phyloP scores from a whole-genome alignment of 1,284 basidiomycete species.

The Melanopsichium pennsylvanicum region DNA sequence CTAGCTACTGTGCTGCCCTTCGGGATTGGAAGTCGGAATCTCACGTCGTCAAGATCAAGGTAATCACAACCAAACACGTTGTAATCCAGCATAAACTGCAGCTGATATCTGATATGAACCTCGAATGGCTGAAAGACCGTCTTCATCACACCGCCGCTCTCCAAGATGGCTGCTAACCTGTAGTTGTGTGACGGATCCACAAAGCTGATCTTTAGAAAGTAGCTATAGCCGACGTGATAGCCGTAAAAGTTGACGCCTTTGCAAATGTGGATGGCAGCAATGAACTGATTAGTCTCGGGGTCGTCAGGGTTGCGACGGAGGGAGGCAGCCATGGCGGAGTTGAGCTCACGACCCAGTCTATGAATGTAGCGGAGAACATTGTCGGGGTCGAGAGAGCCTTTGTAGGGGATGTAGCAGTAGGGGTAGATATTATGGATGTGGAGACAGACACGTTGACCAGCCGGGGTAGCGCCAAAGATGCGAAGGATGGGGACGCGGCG shows the following conservation, averaged over 20 bases:
- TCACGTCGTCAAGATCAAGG: slow-evolving; percentile 73
- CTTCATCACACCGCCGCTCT: slow-evolving; percentile 68
- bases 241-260: slow-evolving; percentile 98
- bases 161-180: slow-evolving; percentile 56
- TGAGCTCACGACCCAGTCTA: slow-evolving; percentile 76
- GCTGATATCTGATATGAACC: slow-evolving; percentile 83
- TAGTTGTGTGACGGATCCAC: slow-evolving; percentile 69
- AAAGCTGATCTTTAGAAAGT: slow-evolving; percentile 87
- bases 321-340: slow-evolving; percentile 66
- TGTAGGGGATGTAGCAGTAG: slow-evolving; percentile 71
- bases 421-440: slow-evolving; percentile 80
- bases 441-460: slow-evolving; percentile 80
- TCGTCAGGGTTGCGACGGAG: slow-evolving; percentile 46
- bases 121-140: slow-evolving; percentile 75
- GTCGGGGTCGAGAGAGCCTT: slow-evolving; percentile 64
- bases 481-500: slow-evolving; percentile 78
- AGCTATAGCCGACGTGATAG: slow-evolving; percentile 83
- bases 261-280: slow-evolving; percentile 75
- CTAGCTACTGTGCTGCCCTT: slow-evolving; percentile 47
- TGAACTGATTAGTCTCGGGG: slow-evolving; percentile 37
- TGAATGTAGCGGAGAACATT: slow-evolving; percentile 75
- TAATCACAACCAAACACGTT: slow-evolving; percentile 93
- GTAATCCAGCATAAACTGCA: slow-evolving; percentile 96
- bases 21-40: slow-evolving; percentile 69
- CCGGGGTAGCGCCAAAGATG: slow-evolving; percentile 84